These are phyloP conservation scores for Glarea lozoyensis DNA, from an alignment of 495 filamentous ascomycete genomes.

Conservation along the genomic window DNA sequence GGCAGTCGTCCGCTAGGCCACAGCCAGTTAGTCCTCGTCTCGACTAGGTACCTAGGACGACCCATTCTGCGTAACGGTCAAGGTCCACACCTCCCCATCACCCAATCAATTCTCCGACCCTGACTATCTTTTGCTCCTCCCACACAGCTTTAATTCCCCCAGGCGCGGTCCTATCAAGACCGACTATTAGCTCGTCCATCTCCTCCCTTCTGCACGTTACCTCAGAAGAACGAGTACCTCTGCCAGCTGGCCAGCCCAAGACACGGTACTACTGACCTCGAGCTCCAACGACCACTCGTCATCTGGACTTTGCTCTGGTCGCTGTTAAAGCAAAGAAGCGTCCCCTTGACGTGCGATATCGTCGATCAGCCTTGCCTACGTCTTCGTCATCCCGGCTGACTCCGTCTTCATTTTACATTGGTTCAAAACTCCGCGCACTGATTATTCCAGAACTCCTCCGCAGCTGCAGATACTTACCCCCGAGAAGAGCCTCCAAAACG, in stretches of 20 bases:
- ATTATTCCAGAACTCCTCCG: slow-evolving; percentile 8
- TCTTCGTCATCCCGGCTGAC: slow-evolving; percentile 7
- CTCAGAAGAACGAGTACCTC: too few relatives aligned
- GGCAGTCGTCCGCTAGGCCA: not conserved
- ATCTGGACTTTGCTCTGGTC: not conserved
- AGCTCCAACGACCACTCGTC: not conserved
- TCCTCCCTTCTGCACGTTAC: too few relatives aligned
- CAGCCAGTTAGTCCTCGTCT: not conserved
- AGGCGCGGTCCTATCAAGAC: not conserved
- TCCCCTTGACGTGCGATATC: not conserved
- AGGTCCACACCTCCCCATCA: not conserved
- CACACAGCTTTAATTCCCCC: slow-evolving; percentile 6
- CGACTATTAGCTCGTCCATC: not conserved
- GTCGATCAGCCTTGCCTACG: slow-evolving; percentile 8
- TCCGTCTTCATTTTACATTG: slow-evolving; percentile 4
- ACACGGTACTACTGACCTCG: not conserved
- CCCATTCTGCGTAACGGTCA: not conserved
- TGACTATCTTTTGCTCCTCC: not conserved
- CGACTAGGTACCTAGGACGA: not conserved
- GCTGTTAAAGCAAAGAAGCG: not conserved
- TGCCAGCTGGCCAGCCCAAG: not conserved
- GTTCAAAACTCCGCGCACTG: too few relatives aligned
- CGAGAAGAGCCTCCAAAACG: slow-evolving; percentile 16
- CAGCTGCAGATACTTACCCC: slow-evolving; percentile 10
- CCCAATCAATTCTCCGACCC: slow-evolving; percentile 9